Conservation (phyloP, 352 stramenopile species). For the Pythium plurisporium region DNA sequence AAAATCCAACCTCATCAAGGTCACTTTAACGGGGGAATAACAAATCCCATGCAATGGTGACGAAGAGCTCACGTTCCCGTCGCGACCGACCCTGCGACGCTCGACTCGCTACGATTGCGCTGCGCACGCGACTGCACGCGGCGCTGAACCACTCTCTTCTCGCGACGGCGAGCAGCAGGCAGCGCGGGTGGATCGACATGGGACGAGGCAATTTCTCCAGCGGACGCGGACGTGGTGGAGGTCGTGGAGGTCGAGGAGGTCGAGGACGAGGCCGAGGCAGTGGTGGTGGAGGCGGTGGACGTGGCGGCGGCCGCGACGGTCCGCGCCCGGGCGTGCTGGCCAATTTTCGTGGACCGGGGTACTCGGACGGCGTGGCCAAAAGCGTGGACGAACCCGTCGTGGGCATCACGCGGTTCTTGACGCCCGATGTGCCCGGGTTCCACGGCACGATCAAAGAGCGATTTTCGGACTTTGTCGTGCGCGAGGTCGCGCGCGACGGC, state of each 20-base stretch:
- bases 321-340: slow-evolving; percentile 12
- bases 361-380: slow-evolving; percentile 70
- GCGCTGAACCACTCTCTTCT: not conserved
- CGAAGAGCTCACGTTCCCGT: too few relatives aligned
- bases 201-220: slow-evolving; percentile 8
- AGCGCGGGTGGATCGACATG: slow-evolving; percentile 1
- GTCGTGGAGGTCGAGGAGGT: slow-evolving; percentile 8
- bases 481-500: slow-evolving; percentile 65
- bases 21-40: not conserved
- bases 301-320: slow-evolving; percentile 16
- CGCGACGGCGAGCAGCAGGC: not conserved
- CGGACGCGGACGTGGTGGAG: not conserved
- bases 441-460: slow-evolving; percentile 86
- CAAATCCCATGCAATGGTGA: too few relatives aligned
- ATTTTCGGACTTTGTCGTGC: slow-evolving; percentile 91
- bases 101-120: not conserved
- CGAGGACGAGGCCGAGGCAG: slow-evolving; percentile 23
- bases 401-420: slow-evolving; percentile 67
- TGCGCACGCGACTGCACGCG: not conserved
- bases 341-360: slow-evolving; percentile 52
- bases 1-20: not conserved
- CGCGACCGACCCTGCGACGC: too few relatives aligned
- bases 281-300: slow-evolving; percentile 16
- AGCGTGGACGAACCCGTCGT: slow-evolving; percentile 74
- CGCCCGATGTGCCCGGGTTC: slow-evolving; percentile 65